A percentile compares a stretch with the other conserved stretches of the same genome.
Conservation (phyloP, 129 eudicot genomes). For the Flaveria sonorensis region DNA sequence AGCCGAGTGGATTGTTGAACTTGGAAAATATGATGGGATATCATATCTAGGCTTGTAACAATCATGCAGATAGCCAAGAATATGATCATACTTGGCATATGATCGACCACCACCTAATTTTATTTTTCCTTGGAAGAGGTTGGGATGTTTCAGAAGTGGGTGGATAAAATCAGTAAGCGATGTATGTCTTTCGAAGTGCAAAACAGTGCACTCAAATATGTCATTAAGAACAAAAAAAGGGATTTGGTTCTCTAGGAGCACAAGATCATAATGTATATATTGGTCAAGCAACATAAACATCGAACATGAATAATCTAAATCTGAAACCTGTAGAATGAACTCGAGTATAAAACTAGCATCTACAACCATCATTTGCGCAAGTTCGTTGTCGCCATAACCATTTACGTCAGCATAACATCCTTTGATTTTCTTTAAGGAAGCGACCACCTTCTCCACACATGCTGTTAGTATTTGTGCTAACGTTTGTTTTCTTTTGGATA, state of each 20-base stretch:
- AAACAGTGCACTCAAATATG: conserved; percentile 21
- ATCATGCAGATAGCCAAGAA: conserved; percentile 23
- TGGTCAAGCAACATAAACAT: background rate
- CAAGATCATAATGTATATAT: conserved; percentile 3
- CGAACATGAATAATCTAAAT: background rate
- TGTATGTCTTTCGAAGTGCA: background rate
- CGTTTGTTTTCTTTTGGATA: background rate
- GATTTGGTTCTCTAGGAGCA: conserved; percentile 36
- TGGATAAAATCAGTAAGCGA: conserved; percentile 3
- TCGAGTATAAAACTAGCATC: conserved; percentile 35
- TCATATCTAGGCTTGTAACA: conserved; percentile 10
- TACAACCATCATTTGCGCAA: conserved; percentile 31
- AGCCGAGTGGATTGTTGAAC: background rate
- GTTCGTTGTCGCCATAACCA: background rate
- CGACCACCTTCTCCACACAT: conserved; percentile 10
- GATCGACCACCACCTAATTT: background rate
- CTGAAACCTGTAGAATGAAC: background rate
- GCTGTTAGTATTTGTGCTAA: background rate
- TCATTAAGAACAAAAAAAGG: conserved; percentile 34
- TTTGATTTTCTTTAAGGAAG: background rate
- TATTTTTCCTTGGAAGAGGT: background rate
- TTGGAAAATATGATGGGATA: background rate
- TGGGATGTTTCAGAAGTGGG: background rate
- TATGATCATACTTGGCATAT: conserved; percentile 1
- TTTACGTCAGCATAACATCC: background rate